Evolutionary conservation across 441 rosid genomes (phyloP).

Genomic region (Caryocar brasiliense): DNA sequence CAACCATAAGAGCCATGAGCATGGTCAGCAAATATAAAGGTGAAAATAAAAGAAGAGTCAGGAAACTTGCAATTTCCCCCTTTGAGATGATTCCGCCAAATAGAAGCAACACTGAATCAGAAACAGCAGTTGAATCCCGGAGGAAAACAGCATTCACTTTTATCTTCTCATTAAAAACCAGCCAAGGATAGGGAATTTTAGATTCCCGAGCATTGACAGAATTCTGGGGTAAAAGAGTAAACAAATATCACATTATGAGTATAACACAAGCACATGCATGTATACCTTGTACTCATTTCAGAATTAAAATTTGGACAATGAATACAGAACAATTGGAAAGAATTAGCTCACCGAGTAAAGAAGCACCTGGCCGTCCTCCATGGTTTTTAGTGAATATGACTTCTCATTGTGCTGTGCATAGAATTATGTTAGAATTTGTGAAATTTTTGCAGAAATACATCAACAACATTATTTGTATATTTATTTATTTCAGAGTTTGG

Average conservation of each 20-base stretch:
- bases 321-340: constrained; percentile 4
- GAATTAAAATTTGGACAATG: background rate
- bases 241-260: constrained; percentile 3
- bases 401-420: constrained; percentile 57
- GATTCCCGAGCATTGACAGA: constrained; percentile 76
- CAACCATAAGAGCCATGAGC: background rate
- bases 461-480: too few species aligned
- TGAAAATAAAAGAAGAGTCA: constrained; percentile 2
- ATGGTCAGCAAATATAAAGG: background rate
- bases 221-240: constrained; percentile 33
- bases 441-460: background rate
- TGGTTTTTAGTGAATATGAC: constrained; percentile 73
- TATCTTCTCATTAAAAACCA: constrained; percentile 89
- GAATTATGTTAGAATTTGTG: constrained; percentile 7
- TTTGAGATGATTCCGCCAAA: constrained; percentile 74
- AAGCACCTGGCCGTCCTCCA: constrained; percentile 93
- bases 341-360: constrained; percentile 51
- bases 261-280: too few species aligned
- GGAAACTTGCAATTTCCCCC: constrained; percentile 50
- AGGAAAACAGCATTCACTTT: constrained; percentile 86
- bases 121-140: constrained; percentile 87
- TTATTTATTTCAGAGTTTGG: too few species aligned
- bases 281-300: background rate
- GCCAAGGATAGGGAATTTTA: constrained; percentile 80
- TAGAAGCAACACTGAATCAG: constrained; percentile 75